Conservation (phyloP, 306 rosid genomes). For the Corylus americana region DNA sequence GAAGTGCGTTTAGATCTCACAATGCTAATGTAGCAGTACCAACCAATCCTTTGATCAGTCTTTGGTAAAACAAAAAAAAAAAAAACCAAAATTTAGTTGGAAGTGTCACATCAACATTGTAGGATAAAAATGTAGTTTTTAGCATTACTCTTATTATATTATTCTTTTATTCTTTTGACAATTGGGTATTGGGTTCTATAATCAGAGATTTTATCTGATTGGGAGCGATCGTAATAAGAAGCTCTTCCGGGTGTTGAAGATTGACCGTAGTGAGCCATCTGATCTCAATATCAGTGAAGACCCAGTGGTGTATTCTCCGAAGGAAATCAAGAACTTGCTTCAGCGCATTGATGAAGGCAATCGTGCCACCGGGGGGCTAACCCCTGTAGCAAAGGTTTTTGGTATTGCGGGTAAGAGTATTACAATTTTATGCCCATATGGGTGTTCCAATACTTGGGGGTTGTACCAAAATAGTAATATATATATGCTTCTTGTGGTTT, state of each 20-base stretch:
- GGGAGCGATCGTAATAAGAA: conserved; percentile 86
- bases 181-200: background rate
- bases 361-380: conserved; percentile 82
- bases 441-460: background rate
- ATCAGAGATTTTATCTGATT: conserved; percentile 72
- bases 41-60: no score
- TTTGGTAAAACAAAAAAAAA: no score
- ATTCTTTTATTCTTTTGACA: background rate
- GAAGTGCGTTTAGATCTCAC: no score
- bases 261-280: conserved; percentile 87
- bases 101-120: no score
- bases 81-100: no score
- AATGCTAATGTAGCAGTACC: no score
- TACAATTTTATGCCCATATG: background rate
- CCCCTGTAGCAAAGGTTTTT: conserved; percentile 63
- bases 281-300: conserved; percentile 86
- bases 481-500: conserved; percentile 5
- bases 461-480: background rate
- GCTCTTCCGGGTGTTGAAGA: conserved; percentile 76
- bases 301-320: conserved; percentile 78
- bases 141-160: background rate
- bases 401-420: conserved; percentile 75
- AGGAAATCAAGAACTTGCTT: conserved; percentile 77
- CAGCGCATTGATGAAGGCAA: conserved; percentile 87
- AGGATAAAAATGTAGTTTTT: no score